Conservation (phyloP, 441 rosid genomes). For the Corymbia calophylla region DNA sequence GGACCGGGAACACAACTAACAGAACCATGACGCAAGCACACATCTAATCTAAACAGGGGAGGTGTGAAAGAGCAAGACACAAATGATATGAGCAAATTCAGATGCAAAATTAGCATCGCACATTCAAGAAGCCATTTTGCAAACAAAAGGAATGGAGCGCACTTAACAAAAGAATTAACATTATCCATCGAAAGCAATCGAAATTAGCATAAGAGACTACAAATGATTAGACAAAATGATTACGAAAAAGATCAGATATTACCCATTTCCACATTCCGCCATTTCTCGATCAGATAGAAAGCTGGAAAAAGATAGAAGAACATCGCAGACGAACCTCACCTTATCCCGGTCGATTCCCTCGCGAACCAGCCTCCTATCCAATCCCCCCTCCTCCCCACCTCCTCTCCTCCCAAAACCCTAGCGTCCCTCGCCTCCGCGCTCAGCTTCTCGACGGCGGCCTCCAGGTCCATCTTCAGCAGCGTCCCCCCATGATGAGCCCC, state of each 20-base stretch:
- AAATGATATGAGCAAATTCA: not conserved
- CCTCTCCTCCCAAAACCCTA: constrained; percentile 15
- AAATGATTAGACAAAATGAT: not conserved
- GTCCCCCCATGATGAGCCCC: constrained; percentile 96
- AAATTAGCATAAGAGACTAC: not conserved
- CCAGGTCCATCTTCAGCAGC: constrained; percentile 67
- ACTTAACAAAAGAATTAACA: not conserved
- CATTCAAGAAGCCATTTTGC: not conserved
- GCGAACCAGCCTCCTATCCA: constrained; percentile 13
- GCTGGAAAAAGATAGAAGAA: not conserved
- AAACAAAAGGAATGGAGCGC: not conserved
- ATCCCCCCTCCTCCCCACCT: not conserved
- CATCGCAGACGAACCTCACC: constrained; percentile 42
- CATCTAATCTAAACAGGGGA: not conserved
- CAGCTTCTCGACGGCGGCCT: constrained; percentile 45
- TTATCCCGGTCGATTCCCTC: constrained; percentile 43
- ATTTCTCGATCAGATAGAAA: not conserved
- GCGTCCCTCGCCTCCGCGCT: constrained; percentile 23
- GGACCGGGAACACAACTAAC: not conserved
- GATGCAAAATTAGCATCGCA: not conserved
- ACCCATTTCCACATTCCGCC: not conserved
- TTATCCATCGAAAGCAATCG: not conserved
- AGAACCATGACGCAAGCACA: not conserved
- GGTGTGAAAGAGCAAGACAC: not conserved
- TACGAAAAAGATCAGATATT: not conserved